A percentile compares a stretch with the other conserved stretches of the same genome.
Conservation (phyloP, 1,284 basidiomycete species). For the Polyporus tsugae region DNA sequence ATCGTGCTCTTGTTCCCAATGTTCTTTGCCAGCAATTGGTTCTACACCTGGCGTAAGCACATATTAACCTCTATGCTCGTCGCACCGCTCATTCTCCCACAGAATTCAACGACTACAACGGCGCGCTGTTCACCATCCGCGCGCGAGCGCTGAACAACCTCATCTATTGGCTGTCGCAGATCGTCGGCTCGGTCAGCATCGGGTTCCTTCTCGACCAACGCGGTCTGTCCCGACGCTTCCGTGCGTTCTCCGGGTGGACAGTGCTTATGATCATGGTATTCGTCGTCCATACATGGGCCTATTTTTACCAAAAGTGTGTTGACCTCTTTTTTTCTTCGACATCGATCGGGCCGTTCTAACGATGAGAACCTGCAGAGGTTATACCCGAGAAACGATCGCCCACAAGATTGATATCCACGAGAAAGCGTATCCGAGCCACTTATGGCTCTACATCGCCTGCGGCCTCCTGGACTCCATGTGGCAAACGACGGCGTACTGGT, state of each 20-base stretch:
- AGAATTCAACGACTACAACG: constrained; percentile 77
- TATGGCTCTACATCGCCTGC: constrained; percentile 66
- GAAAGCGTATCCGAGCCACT: constrained; percentile 55
- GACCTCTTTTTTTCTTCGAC: constrained; percentile 3
- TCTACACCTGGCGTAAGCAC: constrained; percentile 75
- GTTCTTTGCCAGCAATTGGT: constrained; percentile 79
- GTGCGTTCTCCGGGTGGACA: constrained; percentile 70
- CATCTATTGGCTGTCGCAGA: constrained; percentile 74
- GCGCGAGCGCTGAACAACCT: constrained; percentile 73
- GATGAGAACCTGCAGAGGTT: constrained; percentile 49
- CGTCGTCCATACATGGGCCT: constrained; percentile 72
- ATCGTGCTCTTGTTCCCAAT: constrained; percentile 57
- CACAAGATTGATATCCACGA: constrained; percentile 64
- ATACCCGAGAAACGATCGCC: constrained; percentile 61
- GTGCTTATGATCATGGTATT: constrained; percentile 69
- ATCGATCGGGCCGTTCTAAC: constrained; percentile 3
- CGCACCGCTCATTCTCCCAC: constrained; percentile 1
- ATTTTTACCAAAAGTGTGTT: constrained; percentile 71
- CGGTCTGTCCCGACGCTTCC: constrained; percentile 59
- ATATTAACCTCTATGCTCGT: background rate
- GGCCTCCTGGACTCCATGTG: constrained; percentile 66
- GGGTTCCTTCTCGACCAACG: constrained; percentile 69
- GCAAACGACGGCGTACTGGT: constrained; percentile 68
- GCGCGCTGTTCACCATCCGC: constrained; percentile 71
- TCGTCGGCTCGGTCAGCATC: constrained; percentile 69